Conservation (phyloP, 2,329 filamentous ascomycete genomes). For the Coniochaeta hoffmannii region DNA sequence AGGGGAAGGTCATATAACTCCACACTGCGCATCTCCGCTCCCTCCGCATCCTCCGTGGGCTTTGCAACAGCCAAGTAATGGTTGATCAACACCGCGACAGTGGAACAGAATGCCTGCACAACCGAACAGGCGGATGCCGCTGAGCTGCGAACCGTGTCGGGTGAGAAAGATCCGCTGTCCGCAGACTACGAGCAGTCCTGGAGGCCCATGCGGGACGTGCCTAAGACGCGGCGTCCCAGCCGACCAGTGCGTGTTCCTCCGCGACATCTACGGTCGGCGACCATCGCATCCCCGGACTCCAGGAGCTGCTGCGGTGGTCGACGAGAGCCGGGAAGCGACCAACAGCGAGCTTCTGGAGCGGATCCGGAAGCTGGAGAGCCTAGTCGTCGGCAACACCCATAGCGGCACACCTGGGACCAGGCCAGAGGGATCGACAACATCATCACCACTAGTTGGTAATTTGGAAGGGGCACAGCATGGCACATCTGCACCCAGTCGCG, state of each 20-base stretch:
- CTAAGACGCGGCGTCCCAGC: not conserved
- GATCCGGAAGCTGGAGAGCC: conserved; percentile 1
- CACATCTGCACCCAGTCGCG: not conserved
- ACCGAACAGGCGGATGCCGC: not conserved
- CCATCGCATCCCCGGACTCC: not conserved
- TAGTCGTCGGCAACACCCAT: not conserved
- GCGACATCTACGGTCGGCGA: not conserved
- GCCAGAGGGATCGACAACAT: not conserved
- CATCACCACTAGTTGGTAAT: not conserved
- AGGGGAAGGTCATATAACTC: conserved; percentile 2
- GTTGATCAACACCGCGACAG: not conserved
- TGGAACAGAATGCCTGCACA: not conserved
- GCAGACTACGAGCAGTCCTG: not conserved
- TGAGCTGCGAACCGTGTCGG: conserved; percentile 1
- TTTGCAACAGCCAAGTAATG: not conserved
- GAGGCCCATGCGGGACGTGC: not conserved
- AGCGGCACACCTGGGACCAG: not conserved
- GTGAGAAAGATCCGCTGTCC: not conserved
- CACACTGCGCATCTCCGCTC: conserved; percentile 2
- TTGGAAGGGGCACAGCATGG: not conserved
- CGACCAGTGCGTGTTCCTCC: not conserved
- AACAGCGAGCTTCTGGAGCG: conserved; percentile 1
- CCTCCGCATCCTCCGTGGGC: not conserved
- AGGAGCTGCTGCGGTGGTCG: not conserved
- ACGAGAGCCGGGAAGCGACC: not conserved